Evolutionary conservation across 1,139 yeast genomes (phyloP).

Genomic region (Geotrichum cucujoidarum): DNA sequence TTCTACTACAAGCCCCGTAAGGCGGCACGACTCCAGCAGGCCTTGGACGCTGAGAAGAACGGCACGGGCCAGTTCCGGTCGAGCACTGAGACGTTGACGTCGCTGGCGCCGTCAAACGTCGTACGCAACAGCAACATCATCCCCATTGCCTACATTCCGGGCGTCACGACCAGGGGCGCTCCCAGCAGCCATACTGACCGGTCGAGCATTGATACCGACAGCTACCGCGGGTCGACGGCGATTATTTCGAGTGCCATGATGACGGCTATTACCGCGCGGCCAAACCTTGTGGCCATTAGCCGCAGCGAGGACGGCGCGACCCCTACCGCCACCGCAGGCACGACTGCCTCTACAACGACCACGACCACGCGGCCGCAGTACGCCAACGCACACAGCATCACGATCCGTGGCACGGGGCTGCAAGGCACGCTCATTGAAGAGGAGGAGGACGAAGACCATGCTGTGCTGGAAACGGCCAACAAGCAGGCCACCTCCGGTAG

Average conservation of each 20-base stretch:
- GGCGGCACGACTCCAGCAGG: conserved; percentile 3
- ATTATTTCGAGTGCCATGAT: conserved; percentile 29
- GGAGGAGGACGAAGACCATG: not conserved
- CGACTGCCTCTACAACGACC: not conserved
- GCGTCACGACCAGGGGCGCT: conserved; percentile 47
- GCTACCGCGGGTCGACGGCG: conserved; percentile 35
- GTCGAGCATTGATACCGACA: conserved; percentile 32
- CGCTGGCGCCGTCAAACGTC: conserved; percentile 29
- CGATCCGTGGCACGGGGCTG: conserved; percentile 4
- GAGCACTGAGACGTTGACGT: conserved; percentile 18
- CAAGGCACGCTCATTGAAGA: not conserved
- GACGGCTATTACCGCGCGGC: conserved; percentile 33
- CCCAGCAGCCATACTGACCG: conserved; percentile 22
- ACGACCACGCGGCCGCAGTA: not conserved
- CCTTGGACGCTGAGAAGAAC: conserved; percentile 18
- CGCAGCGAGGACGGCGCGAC: not conserved
- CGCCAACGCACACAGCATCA: conserved; percentile 14
- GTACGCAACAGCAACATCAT: conserved; percentile 81
- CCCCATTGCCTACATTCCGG: conserved; percentile 94
- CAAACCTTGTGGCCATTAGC: conserved; percentile 33
- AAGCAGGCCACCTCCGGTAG: not conserved
- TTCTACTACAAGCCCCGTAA: conserved; percentile 26
- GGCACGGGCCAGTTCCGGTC: conserved; percentile 12
- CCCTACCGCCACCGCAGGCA: not conserved
- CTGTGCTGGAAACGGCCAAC: not conserved